A percentile compares a stretch with the other conserved stretches of the same genome.
These are phyloP conservation scores for Cyclotella sp. DNA, from an alignment of 108 stramenopile genomes.

Conservation along the genomic window DNA sequence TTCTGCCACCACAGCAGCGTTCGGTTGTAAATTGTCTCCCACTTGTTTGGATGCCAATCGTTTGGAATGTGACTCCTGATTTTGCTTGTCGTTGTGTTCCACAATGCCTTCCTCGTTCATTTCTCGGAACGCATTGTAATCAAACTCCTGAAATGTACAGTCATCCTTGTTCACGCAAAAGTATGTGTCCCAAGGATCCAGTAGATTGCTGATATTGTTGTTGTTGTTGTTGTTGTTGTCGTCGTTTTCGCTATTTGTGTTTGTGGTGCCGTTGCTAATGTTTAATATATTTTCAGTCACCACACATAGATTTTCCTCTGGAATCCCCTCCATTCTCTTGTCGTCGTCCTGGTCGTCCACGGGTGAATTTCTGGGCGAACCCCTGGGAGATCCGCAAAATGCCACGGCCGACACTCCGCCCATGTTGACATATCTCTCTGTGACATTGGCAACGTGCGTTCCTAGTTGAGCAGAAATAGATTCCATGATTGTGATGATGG, in stretches of 20 bases:
- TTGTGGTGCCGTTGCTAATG: conserved; percentile 3
- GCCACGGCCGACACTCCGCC: not conserved
- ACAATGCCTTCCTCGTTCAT: not conserved
- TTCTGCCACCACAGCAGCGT: not conserved
- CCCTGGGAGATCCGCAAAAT: conserved; percentile 4
- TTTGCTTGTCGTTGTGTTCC: not conserved
- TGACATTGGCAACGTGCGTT: not conserved
- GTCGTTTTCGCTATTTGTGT: too few species aligned
- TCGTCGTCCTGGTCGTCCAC: not conserved
- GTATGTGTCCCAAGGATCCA: not conserved
- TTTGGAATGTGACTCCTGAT: not conserved
- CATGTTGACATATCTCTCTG: not conserved
- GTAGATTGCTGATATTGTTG: not conserved
- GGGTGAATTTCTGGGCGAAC: not conserved
- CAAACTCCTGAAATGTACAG: conserved; percentile 8
- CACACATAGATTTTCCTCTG: not conserved
- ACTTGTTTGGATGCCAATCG: not conserved
- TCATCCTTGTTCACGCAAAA: not conserved
- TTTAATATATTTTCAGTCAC: not conserved
- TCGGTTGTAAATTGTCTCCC: not conserved
- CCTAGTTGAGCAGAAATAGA: conserved; percentile 1
- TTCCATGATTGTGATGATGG: conserved; percentile 13
- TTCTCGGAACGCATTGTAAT: conserved; percentile 9
- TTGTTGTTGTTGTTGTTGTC: not conserved
- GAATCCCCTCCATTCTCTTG: conserved; percentile 12